These are phyloP conservation scores for Protostelium mycophagum DNA, from an alignment of 78 protist genomes.

Conservation along the genomic window DNA sequence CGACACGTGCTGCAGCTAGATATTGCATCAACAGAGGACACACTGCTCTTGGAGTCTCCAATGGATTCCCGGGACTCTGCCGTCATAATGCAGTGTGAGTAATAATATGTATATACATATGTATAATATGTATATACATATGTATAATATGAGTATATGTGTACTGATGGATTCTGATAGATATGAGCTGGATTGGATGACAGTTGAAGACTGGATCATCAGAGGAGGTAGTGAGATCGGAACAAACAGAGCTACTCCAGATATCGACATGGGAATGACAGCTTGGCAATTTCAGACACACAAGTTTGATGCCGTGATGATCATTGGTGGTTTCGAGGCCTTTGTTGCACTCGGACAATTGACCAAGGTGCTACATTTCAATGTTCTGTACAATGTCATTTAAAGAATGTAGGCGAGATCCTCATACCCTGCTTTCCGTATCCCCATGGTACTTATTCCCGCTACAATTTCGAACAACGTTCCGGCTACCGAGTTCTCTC, in stretches of 20 bases:
- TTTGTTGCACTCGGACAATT: conserved; percentile 35
- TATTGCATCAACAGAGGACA: conserved; percentile 42
- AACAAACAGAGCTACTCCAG: conserved; percentile 58
- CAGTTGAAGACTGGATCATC: conserved; percentile 53
- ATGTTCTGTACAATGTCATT: not conserved
- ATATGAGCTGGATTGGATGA: conserved; percentile 38
- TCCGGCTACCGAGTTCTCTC: conserved; percentile 62
- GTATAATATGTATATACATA: not conserved
- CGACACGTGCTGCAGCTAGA: conserved; percentile 51
- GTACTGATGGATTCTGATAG: conserved; percentile 44
- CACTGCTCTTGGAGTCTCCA: conserved; percentile 33
- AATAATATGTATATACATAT: not conserved
- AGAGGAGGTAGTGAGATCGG: conserved; percentile 77
- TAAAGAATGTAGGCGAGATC: conserved; percentile 13
- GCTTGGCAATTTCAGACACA: conserved; percentile 3
- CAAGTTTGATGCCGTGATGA: conserved; percentile 31
- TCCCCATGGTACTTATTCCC: conserved; percentile 55
- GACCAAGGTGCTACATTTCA: not conserved
- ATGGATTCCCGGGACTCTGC: conserved; percentile 46
- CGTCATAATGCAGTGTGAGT: not conserved
- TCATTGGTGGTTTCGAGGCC: conserved; percentile 81
- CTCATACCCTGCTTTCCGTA: conserved; percentile 5
- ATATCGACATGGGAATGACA: conserved; percentile 9
- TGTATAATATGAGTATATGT: too few relatives aligned
- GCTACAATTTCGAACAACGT: conserved; percentile 80